Base-by-base conservation (phyloP, 2,329 filamentous ascomycete species). In the Beauveria australis region DNA sequence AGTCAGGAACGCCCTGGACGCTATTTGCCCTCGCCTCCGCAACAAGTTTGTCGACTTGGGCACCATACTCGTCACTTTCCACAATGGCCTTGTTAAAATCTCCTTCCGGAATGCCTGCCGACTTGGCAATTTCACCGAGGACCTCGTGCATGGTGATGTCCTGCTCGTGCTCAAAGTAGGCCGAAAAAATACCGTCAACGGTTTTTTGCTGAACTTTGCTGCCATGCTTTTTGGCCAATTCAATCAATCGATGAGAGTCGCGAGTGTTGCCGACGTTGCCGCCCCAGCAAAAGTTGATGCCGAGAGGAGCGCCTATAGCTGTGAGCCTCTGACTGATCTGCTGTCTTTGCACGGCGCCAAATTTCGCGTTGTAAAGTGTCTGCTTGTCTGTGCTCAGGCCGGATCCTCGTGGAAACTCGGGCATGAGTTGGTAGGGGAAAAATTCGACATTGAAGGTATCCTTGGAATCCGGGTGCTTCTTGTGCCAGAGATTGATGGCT, bases 1-100 rank as follows among this genome's bases (percentile, higher is more conserved):
- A 91, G 68, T 89, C 84, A 14, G 89, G 89, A 62, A 92, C 89
- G 0, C 88, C 89, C 44, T 75, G 78, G 59, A 92, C 72, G 37
- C 72, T 73, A 1, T 64, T 64, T 30, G 61, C 61, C 51, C 68
- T 67, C 3, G 73, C 72, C 52, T 62, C 63, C 12, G 60, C 59
- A 9, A 68, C 70, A 3, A 69, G 66, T 48, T 65, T 62, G 53
- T 76, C 73, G 4, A 76, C 73, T 44, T 71, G 66, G 5, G 64
- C 61, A 19, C 71, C 73, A 3, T 83, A 85, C 65, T 83, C 81
- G n/a, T 75, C 76, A 63, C 75, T 76, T 41, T 73, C 68, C 14
- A 77, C 66, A 28, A 75, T 73, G 14, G 69, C 73, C 73, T 66
- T 69, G 14, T 69, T 66, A 58, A 74, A 74, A 12, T 70, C 70